Base-by-base conservation (phyloP, 495 filamentous ascomycete genomes). In the Immersiella caudata region DNA sequence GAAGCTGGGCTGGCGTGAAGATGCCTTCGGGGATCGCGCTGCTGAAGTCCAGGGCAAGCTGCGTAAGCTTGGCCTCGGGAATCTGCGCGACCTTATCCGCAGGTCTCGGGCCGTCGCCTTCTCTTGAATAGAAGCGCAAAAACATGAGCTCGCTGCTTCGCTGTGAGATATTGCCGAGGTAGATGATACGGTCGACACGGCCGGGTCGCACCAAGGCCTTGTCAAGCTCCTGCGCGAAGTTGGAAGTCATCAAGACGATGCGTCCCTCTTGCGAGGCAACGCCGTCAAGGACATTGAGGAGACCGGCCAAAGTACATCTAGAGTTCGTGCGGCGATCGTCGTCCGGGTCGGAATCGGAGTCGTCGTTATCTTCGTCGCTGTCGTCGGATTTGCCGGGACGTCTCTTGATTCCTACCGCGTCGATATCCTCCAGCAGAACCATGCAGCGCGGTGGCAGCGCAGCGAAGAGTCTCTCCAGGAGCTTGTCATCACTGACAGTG, bases 191-290 rank as follows among this genome's bases (percentile, higher is more conserved):
- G 70, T 93, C 90, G 21, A 93, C 85, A 16, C 90, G 85, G 0
- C 90, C 90, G 18, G 88, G 88, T 0, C 90, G 85, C 12, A 90
- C 81, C 1, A 93, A 79, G 0, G 90, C 90, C 51, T 82, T 79
- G 68, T 93, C 90, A 0, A 93, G 82, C 56, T 85, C 84, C 7
- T 90, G 85, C 6, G 84, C 82, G 61, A 87, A 84, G 68, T 93
- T 93, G 40, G 90, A 89, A 1, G 90, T 92, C 88, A 93, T 91
- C 49, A 92, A 83, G 4, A 92, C 83, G 59, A 92, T 89, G 5
- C 89, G 84, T 22, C 90, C 90, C 73, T 92, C 89, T 40, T 84
- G 85, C 0, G 87, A 87, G 3, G 88, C 87, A 8, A 91, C 87
- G 18, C 90, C 90, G 71, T 92, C 90, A 40, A 93, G 83, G 11